Base-by-base conservation (phyloP, 2,329 filamentous ascomycete species). In the Niveomyces coronatus region DNA sequence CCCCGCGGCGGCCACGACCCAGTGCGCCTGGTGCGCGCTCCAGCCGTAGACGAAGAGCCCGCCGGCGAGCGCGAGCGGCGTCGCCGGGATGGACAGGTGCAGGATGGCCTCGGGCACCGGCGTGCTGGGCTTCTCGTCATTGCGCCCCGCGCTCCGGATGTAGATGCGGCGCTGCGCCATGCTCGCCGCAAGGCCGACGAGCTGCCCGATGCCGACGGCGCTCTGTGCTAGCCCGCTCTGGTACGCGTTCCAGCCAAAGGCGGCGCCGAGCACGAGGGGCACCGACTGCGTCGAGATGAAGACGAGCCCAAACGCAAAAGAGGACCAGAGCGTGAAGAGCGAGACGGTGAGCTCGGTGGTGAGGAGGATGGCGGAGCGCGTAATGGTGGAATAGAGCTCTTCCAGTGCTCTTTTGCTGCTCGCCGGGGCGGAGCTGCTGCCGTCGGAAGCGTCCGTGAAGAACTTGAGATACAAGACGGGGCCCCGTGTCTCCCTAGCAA, bases 31-130 rank as follows among this genome's bases (percentile, higher is more conserved):
- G 32, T 36, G 26, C 3, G 40, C 37, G 28, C 32, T 36, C 43
- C 43, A 44, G 5, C 40, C 43, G 14, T 44, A 44, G 29, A 42
- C 31, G 40, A 44, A 42, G n/a, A 44, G 16, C 1, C 43, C 43
- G 4, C 43, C 43, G 1, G 43, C 40, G 10, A 44, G 23, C 6
- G 31, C 40, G 3, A 44, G 18, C 9, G 34, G 28, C n/a, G 40
- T 42, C 3, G 35, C 19, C 4, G 40, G 39, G 18, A 44, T 40
- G 14, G 43, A 39, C 15, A 42, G 23, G 17, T 44, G 37, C 16
- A 44, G 32, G 14, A 42, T 44, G 1, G 40, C 26, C 19, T 44
- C 43, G 15, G 43, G 43, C 2, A 42, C n/a, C 6, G 43, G 40
- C 1, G 29, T 37, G 15, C 42, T 39, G 0, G 42, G 35, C 13